Percentiles rank a stretch among this genome's conserved stretches.
Evolutionary conservation across 192 early-diverging fungal species (phyloP).

Genomic region (Umbelopsis isabellina): DNA sequence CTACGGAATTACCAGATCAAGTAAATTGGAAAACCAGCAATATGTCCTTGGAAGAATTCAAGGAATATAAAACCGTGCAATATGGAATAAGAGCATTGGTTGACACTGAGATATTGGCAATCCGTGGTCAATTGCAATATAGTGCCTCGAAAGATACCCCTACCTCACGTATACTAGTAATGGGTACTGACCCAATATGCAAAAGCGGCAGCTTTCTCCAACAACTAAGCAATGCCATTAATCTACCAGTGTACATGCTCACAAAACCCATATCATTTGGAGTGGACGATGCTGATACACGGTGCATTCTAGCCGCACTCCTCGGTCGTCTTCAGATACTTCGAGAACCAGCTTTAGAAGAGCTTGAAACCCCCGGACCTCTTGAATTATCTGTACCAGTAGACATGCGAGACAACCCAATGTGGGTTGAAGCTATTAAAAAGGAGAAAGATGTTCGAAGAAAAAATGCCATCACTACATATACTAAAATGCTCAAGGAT

Average conservation of each 20-base stretch:
- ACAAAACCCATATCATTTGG: background rate
- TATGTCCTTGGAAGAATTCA: background rate
- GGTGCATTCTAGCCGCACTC: background rate
- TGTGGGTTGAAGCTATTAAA: background rate
- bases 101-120: background rate
- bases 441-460: background rate
- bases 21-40: background rate
- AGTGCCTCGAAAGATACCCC: too few relatives aligned
- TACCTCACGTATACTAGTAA: background rate
- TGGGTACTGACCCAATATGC: background rate
- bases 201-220: conserved; percentile 8
- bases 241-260: background rate
- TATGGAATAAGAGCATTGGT: conserved; percentile 3
- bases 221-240: conserved; percentile 6
- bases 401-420: background rate
- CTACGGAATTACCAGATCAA: background rate
- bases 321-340: background rate
- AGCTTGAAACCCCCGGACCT: background rate
- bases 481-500: background rate
- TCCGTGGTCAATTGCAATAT: background rate
- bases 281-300: background rate
- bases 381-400: background rate
- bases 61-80: background rate
- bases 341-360: background rate
- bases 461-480: background rate